Evolutionary conservation across 2,329 filamentous ascomycete genomes (phyloP), one percentile per base, ranked within the genome.

Genomic region (Penicillium freii): DNA sequence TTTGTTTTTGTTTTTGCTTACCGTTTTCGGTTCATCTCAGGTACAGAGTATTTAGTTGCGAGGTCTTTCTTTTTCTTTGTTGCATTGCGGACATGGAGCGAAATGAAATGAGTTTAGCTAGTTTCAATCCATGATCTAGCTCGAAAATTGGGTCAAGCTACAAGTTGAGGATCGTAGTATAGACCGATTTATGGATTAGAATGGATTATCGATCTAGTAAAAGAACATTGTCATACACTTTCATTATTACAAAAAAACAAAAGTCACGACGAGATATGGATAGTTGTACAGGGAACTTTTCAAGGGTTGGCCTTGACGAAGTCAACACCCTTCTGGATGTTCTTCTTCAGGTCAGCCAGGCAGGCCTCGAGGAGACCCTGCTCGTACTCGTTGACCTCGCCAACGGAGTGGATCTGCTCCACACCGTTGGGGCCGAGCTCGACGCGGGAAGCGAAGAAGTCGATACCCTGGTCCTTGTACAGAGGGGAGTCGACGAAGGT

Each of bases 381-480:
- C 88, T 99, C 94, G 78, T 87, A 82, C 71, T 87, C 85, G 73
- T 91, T 90, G 75, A 97, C 75, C 79, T 90, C 83, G 79, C 94
- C 94, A 70, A 99, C 81, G 70, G 89, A 87, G 77, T 89, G 84
- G 78, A 97, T 93, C 86, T 96, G 89, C 85, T 94, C 87, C 66
- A 95, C 93, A 83, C 94, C 94, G 77, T 93, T 89, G 77, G 92
- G 92, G 81, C 94, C 94, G 73, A 99, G 90, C 84, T 96, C 91
- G 75, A 99, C 90, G 79, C 87, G 88, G 81, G 89, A 92, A 75
- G 91, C 89, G 83, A 99, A 99, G 90, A 96, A 99, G 60, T 96
- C 90, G 72, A 96, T 86, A 73, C 93, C 94, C 83, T 95, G 89
- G 82, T 97, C 92, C 89, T 97, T 97, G 90, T 91, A 97, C 68